Evolutionary conservation across 495 filamentous ascomycete species (phyloP), one percentile per base, ranked within the genome.

Genomic region (Penicillium crystallinum): DNA sequence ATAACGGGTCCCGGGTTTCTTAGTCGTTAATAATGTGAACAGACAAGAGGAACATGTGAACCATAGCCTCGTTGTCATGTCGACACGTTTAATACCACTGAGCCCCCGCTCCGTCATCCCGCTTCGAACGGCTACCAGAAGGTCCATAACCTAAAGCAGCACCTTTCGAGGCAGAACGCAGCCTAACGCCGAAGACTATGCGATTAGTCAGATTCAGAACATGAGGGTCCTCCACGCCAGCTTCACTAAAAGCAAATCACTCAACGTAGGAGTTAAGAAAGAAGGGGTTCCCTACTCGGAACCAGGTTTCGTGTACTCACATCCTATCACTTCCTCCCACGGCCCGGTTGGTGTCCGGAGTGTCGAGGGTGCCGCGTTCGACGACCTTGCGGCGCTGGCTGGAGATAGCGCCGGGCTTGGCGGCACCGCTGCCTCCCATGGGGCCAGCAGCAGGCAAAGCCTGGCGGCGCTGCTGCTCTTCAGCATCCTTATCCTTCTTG

Each of bases 291-390:
- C 89, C 92, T 93, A 91, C 89, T 86, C 90, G 88, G 87, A 89
- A 90, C 87, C 80, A 81, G 74, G 74, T 82, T 76, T 75, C 71
- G 81, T 58, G 31, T 81, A 95, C 93, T 96, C 89, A 98, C 93
- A 98, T 97, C 87, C 93, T 88, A 77, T 93, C 90, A 80, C 89
- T 93, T 69, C 88, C 88, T 73, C 87, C 88, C 69, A 92, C 82
- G 77, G 86, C 87, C 77, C 89, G 85, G 81, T 84, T 89, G 74
- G 88, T 86, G 68, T 93, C 88, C 63, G 86, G 84, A 70, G 83
- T 86, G 61, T 92, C 87, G 70, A 84, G 81, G 59, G 72, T 70
- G 62, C 79, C 81, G 65, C 85, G 85, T 62, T 89, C 87, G 45
- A 86, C 79, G 65, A 91, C 85, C 77, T 90, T 90, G 74, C 91